Evolutionary conservation across 2,329 filamentous ascomycete species (phyloP).

Genomic region (Aspergillus sp.): DNA sequence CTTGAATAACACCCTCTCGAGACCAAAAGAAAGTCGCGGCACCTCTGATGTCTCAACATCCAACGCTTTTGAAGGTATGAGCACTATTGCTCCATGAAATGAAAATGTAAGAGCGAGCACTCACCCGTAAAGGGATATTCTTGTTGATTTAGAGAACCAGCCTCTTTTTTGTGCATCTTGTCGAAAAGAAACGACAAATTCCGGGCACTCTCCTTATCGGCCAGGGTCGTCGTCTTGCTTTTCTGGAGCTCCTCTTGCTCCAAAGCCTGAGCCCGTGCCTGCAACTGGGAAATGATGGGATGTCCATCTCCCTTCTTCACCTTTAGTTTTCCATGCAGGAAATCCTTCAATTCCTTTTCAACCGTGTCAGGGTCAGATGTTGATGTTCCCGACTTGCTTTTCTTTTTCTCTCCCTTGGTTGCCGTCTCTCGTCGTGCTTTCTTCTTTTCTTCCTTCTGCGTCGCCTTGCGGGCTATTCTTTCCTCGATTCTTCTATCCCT

Average conservation of each 20-base stretch:
- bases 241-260: neutral
- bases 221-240: neutral
- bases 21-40: constrained; percentile 61
- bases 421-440: too few species aligned
- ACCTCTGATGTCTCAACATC: constrained; percentile 44
- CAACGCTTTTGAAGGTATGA: constrained; percentile 19
- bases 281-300: too few species aligned
- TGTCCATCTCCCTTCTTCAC: too few species aligned
- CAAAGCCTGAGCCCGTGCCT: too few species aligned
- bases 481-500: neutral
- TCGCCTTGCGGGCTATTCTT: neutral
- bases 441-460: too few species aligned
- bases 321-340: too few species aligned
- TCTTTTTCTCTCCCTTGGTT: too few species aligned
- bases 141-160: constrained; percentile 9
- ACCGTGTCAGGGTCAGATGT: too few species aligned
- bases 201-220: neutral
- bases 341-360: too few species aligned
- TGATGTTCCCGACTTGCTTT: too few species aligned
- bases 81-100: too few species aligned
- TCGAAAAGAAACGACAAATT: constrained; percentile 7
- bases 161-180: constrained; percentile 6
- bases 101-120: neutral
- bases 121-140: constrained; percentile 12
- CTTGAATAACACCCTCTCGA: constrained; percentile 92